Base-by-base conservation (phyloP, 495 filamentous ascomycete genomes). In the Echria macrotheca region DNA sequence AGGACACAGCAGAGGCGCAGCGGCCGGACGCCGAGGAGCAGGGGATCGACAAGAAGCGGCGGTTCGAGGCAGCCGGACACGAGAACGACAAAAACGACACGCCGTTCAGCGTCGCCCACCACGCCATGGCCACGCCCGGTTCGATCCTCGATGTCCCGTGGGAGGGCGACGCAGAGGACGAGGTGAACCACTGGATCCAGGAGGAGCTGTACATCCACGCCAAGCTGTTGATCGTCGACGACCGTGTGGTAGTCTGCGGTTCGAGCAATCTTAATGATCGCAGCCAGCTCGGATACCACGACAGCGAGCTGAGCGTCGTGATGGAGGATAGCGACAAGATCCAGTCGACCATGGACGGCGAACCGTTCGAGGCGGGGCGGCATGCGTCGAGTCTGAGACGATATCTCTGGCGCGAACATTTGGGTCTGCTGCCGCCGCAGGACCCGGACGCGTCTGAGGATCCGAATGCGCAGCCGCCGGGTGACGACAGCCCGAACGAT, bases 131-230 rank as follows among this genome's bases (percentile, higher is more conserved):
- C 11, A 75, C 78, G 42, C 77, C 75, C 14, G 76, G 76, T 3
- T 78, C 77, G 33, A 69, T 91, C 10, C 77, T 75, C 1, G 80
- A 89, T 8, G 87, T 90, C 58, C 37, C 61, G 4, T 95, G 87
- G 85, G 76, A 87, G 5, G 84, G 83, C 2, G 69, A 79, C 0
- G 49, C 61, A 1, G 77, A 90, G 49, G 75, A 76, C 11, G 91
- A 96, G 58, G 82, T 85, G 53, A 78, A 85, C 19, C 89, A 93
- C 55, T 88, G 95, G 69, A 81, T 96, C 39, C 91, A 96, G 59
- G 91, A 98, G 63, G 89, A 98, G 70, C 76, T 96, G 1, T 98
- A 96, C 55, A 79, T 96, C 29, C 91, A 98, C 60, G 85, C 81
- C 31, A 96, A 96, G 67, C 74, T 93, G 25, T 75, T 87, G 50